Evolutionary conservation across 306 rosid genomes (phyloP), one percentile per base, ranked within the genome.

Genomic region (Heteromeles arbutifolia): DNA sequence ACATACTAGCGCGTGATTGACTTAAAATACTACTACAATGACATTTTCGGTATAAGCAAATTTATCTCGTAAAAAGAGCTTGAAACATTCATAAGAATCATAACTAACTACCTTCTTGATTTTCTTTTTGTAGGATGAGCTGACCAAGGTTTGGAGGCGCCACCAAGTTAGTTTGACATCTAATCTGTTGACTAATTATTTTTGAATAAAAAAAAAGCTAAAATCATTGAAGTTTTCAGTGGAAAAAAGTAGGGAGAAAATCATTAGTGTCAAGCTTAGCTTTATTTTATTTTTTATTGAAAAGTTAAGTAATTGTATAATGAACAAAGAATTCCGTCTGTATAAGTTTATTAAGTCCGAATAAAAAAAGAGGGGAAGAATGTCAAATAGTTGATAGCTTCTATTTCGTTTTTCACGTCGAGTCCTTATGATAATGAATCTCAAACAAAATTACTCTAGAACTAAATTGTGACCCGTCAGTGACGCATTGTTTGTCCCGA

Each of bases 101-200:
- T 77, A 56, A 68, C 50, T 58, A 61, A 56, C 31, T 70, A 41
- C 9, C 41, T 50, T 74, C 4, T 69, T 69, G 72, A 64, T 75
- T 74, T 63, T 3, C 11, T 56, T 56, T n/a, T 85, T 74, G 80
- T 85, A 86, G 93, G 83, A 81, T 73, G 65, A 74, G 74, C 61
- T 61, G 45, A 24, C 43, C 25, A 28, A 29, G 32, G 18, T 70
- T 59, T 73, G 78, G 78, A 79, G 65, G 45, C 29, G 53, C 65
- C 77, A 67, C 69, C 75, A 70, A 50, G 67, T 44, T 69, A 24
- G 52, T 76, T 65, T 56, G 75, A 67, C 77, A 56, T 71, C 59
- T 43, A 39, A 75, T 22, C 37, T 64, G 14, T 48, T 75, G 11
- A 72, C 24, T 50, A 73, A 21, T 70, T 66, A 41, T 39, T 78